Conservation (phyloP, 371 early-diverging fungal species). For the Apophysomyces sp. region DNA sequence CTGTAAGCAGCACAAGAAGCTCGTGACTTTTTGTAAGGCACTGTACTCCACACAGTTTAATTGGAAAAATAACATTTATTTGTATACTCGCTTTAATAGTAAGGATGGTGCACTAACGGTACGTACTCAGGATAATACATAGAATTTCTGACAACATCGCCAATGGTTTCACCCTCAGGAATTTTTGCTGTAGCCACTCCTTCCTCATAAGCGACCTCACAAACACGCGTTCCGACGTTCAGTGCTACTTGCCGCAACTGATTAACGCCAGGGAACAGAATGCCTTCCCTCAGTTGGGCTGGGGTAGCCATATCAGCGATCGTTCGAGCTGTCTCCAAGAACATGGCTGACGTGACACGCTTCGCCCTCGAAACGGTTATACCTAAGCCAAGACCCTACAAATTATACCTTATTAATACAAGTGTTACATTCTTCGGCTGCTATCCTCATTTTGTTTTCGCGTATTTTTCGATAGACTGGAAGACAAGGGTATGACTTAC, state of each 20-base stretch:
- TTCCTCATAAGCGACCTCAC: slow-evolving; percentile 61
- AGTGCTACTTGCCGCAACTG: slow-evolving; percentile 53
- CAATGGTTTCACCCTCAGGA: slow-evolving; percentile 49
- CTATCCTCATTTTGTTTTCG: too few species aligned
- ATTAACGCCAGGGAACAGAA: slow-evolving; percentile 57
- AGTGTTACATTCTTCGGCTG: too few species aligned
- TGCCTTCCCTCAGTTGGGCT: slow-evolving; percentile 57
- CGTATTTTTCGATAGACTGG: too few species aligned
- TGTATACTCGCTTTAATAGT: too few species aligned
- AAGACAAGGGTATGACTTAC: too few species aligned
- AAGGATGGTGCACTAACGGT: slow-evolving; percentile 44
- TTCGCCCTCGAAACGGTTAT: slow-evolving; percentile 54
- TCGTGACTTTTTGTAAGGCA: not conserved
- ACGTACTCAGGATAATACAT: slow-evolving; percentile 61
- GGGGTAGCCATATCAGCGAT: slow-evolving; percentile 62
- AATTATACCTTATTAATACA: not conserved
- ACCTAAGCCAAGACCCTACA: slow-evolving; percentile 58
- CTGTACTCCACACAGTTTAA: too few species aligned
- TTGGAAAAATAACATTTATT: too few species aligned
- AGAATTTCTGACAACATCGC: slow-evolving; percentile 47
- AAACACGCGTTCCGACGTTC: slow-evolving; percentile 60
- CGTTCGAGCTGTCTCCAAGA: slow-evolving; percentile 57
- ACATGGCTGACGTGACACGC: slow-evolving; percentile 60
- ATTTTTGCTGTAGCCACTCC: slow-evolving; percentile 48
- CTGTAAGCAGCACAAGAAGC: too few species aligned